phyloP scores from a whole-genome alignment of 2,329 filamentous ascomycete genomes.

The Botrytis deweyae region DNA sequence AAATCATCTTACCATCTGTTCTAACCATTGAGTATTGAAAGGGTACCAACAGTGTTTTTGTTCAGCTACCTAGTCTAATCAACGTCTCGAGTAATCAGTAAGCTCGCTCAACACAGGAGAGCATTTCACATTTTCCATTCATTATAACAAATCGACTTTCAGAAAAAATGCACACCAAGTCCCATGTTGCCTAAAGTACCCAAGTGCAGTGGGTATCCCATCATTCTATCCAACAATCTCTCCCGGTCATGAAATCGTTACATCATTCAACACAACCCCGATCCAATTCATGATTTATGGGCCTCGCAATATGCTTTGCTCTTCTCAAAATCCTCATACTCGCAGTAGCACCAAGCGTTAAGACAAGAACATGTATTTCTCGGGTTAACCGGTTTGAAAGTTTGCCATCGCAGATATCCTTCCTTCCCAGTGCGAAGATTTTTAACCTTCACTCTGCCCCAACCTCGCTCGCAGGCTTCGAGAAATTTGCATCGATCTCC shows the following conservation, averaged over 20 bases:
- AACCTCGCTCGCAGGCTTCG: not conserved
- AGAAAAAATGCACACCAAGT: not conserved
- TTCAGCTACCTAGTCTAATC: not conserved
- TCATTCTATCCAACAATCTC: not conserved
- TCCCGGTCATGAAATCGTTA: not conserved
- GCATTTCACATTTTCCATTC: not conserved
- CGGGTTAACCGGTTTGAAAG: not conserved
- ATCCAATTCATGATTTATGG: not conserved
- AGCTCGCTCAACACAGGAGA: not conserved
- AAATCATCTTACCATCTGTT: not conserved
- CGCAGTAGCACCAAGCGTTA: not conserved
- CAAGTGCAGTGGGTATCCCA: not conserved
- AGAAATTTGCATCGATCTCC: not conserved
- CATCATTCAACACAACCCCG: not conserved
- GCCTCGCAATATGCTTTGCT: not conserved
- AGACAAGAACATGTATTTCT: not conserved
- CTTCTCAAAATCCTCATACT: conserved; percentile 15
- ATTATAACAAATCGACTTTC: too few relatives aligned
- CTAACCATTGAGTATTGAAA: not conserved
- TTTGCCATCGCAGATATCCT: conserved; percentile 8
- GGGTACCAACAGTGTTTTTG: too few relatives aligned
- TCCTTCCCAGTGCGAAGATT: conserved; percentile 18
- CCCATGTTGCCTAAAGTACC: not conserved
- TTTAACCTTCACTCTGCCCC: conserved; percentile 3
- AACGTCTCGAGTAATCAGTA: not conserved